phyloP scores from a whole-genome alignment of 1,139 yeast species.

The Kodamaea sp. region DNA sequence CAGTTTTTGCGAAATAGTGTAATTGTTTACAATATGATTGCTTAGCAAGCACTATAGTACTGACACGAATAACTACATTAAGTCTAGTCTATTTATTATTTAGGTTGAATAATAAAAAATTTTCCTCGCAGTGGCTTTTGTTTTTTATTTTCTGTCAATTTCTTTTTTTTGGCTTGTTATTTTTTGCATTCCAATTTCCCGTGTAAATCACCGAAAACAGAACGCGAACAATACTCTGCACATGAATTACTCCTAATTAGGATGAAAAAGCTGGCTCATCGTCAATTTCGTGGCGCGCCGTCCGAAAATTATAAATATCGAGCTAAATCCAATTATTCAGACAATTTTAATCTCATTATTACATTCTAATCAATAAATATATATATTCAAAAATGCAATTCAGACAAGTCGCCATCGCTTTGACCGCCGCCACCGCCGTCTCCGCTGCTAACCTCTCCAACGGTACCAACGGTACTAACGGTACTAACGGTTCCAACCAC shows the following conservation, averaged over 20 bases:
- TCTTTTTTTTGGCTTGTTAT: background rate
- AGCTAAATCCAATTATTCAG: too few relatives aligned
- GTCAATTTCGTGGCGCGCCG: too few relatives aligned
- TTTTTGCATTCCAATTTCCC: background rate
- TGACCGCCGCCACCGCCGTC: constrained; percentile 42
- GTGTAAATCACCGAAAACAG: constrained; percentile 1
- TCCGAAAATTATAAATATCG: too few relatives aligned
- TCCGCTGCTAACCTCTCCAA: constrained; percentile 36
- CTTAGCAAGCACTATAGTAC: too few relatives aligned
- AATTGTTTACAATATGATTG: too few relatives aligned
- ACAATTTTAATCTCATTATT: too few relatives aligned
- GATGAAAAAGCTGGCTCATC: constrained; percentile 3
- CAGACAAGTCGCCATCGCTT: constrained; percentile 40
- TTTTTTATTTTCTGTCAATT: background rate
- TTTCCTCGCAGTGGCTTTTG: background rate
- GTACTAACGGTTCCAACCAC: constrained; percentile 18
- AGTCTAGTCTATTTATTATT: background rate
- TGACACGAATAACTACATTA: background rate
- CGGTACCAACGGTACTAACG: constrained; percentile 28
- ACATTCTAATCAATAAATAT: background rate
- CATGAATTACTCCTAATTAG: background rate
- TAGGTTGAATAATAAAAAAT: constrained; percentile 1
- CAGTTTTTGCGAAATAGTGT: too few relatives aligned
- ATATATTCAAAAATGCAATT: constrained; percentile 37
- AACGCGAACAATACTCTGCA: background rate